Base-by-base conservation (phyloP, 1,284 basidiomycete genomes). In the Austropuccinia psidii region DNA sequence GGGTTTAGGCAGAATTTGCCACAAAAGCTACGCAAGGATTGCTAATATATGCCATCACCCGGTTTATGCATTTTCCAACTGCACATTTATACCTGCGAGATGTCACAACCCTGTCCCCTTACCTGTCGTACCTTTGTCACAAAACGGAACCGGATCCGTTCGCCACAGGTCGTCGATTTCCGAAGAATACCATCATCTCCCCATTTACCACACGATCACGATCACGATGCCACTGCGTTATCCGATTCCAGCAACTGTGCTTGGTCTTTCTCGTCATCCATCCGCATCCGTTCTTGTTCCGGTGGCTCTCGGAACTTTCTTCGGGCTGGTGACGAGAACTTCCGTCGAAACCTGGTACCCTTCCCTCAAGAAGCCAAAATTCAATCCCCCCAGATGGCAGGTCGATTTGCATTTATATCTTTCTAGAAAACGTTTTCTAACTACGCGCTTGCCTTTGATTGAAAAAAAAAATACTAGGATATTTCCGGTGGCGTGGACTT, bases 221-320 rank as follows among this genome's bases (percentile, higher is more conserved):
- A n/a, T n/a, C n/a, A n/a, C n/a, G 52, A 66, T 52, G 62, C 47
- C 62, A 35, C 43, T 58, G 21, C 54, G 41, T 41, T 41, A 24
- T 29, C 50, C 54, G 3, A 58, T 69, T 9, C 66, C 66, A n/a
- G 54, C 41, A 8, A 69, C 35, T 47, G 27, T 58, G 1, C 50
- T 75, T 50, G 65, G 69, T 47, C 35, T 69, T 24, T 77, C 79
- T 19, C 76, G 78, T 57, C 78, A 79, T 76, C 76, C 79, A 21
- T 75, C 78, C 75, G 64, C 77, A 47, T 78, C 79, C 39, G 77
- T 79, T n/a, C 77, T 78, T 24, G 74, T 79, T 60, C 75, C 77
- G 47, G 75, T 76, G 43, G 76, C 76, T 29, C 74, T 78, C 43
- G 76, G 77, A 24, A 77, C 70, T 39, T 43, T 60, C 21, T 73